Percentiles rank a stretch among this genome's conserved stretches.
phyloP scores from a whole-genome alignment of 2,329 filamentous ascomycete genomes.

The Pleomassaria siparia region DNA sequence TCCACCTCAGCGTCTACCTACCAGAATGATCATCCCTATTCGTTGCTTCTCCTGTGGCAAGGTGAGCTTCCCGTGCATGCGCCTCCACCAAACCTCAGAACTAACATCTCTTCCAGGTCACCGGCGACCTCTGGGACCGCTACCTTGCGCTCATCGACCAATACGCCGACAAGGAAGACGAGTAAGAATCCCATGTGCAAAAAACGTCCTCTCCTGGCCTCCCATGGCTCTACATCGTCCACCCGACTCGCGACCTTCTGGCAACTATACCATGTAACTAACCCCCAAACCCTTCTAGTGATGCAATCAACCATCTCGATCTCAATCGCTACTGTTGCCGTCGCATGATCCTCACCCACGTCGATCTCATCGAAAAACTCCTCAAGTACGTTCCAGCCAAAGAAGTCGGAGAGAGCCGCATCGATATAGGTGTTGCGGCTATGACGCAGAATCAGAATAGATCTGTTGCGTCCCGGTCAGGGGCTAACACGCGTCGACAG shows the following conservation, averaged over 20 bases:
- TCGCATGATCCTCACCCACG: constrained; percentile 99
- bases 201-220: neutral
- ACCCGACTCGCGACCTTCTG: too few species aligned
- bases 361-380: constrained; percentile 97
- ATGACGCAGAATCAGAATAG: neutral
- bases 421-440: neutral
- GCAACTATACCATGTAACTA: constrained; percentile 3
- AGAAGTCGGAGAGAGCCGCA: constrained; percentile 12
- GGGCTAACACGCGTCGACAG: constrained; percentile 16
- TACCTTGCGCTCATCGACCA: constrained; percentile 85
- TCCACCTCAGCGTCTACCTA: neutral
- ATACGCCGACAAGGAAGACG: constrained; percentile 62
- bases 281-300: constrained; percentile 57
- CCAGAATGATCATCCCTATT: constrained; percentile 95
- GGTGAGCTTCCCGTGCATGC: constrained; percentile 56
- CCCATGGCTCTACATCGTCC: neutral
- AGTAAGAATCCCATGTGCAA: constrained; percentile 26
- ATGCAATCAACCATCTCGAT: constrained; percentile 93
- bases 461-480: neutral
- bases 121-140: constrained; percentile 95
- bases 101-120: constrained; percentile 65
- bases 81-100: constrained; percentile 11
- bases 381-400: constrained; percentile 53
- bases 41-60: constrained; percentile 99
- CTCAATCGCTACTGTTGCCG: constrained; percentile 97